These are phyloP conservation scores for Hypoxylon sp. DNA, from an alignment of 2,329 filamentous ascomycete species.

Conservation along the genomic window DNA sequence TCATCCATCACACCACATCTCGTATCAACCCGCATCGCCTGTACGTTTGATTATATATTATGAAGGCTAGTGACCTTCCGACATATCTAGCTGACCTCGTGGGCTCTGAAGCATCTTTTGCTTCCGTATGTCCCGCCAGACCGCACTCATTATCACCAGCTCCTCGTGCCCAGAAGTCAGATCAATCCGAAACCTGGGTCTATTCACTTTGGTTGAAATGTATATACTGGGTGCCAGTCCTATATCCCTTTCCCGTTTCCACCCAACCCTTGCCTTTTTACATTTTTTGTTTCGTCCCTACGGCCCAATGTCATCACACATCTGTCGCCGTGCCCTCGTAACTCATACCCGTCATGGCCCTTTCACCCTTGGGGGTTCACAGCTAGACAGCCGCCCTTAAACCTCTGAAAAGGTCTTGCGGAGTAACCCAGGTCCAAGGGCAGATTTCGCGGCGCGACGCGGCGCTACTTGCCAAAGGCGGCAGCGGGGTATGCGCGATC, in stretches of 20 bases:
- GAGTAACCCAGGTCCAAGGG: no score
- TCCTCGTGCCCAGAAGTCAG: background rate
- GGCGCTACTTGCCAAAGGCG: slow-evolving; percentile 61
- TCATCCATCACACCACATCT: background rate
- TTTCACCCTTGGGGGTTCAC: no score
- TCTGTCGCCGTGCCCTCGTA: background rate
- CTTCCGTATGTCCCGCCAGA: background rate
- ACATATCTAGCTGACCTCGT: background rate
- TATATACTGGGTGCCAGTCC: slow-evolving; percentile 8
- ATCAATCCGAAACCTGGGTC: background rate
- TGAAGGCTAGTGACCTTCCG: background rate
- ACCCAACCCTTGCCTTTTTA: background rate
- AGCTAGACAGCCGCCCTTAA: no score
- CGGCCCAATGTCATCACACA: background rate
- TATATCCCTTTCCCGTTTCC: background rate
- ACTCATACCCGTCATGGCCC: background rate
- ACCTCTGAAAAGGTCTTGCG: no score
- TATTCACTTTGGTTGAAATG: background rate
- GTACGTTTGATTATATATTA: background rate
- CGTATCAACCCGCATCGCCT: background rate
- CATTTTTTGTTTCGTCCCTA: background rate
- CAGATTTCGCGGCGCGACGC: no score
- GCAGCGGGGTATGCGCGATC: slow-evolving; percentile 69
- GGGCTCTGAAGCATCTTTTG: background rate
- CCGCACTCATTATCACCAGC: background rate